Base-by-base conservation (phyloP, 2,329 filamentous ascomycete genomes). In the Stachybotrys chartarum region DNA sequence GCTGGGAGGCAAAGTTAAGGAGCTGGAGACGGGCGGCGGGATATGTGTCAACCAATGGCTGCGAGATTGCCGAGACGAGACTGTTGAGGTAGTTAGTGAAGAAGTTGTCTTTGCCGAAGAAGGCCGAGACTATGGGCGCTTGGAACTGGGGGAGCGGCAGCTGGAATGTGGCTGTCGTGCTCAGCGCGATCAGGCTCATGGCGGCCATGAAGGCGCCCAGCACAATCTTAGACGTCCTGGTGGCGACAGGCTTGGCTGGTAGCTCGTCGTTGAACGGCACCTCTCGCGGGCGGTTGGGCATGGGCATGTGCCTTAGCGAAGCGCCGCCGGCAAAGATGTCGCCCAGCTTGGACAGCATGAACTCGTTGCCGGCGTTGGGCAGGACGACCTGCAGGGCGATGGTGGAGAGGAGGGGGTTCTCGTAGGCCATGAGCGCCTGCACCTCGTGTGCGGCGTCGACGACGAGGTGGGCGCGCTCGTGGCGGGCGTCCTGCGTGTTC, bases 401-500 rank as follows among this genome's bases (percentile, higher is more conserved):
- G 17, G 50, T n/a, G 39, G 54, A 55, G 7, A 52, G 8, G 6
- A 50, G 12, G 6, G 50, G 50, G 7, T 53, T 52, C 24, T 53
- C 50, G 14, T 30, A 53, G 3, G 54, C 50, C 14, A 49, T 11
- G 6, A 55, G 14, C 10, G 54, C 50, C 31, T 55, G 54, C 44
- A 35, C 30, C 2, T 49, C 46, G 17, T 55, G 31, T 1, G 50
- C 51, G 1, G 24, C 24, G 5, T 51, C 24, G 7, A 55, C 45
- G 1, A 51, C 48, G 12, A 30, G 6, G 24, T 44, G 47, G 50
- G 54, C 54, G 30, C 54, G 50, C 1, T 53, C 32, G 30, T 61
- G 42, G 4, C 65, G 58, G 18, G 55, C 50, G 6, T 50, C 48
- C 30, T 67, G 63, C 16, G 59, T 60, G 46, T 65, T 49, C 7